Base-by-base conservation (phyloP, 2,329 filamentous ascomycete genomes). In the Clarireedia sp. region DNA sequence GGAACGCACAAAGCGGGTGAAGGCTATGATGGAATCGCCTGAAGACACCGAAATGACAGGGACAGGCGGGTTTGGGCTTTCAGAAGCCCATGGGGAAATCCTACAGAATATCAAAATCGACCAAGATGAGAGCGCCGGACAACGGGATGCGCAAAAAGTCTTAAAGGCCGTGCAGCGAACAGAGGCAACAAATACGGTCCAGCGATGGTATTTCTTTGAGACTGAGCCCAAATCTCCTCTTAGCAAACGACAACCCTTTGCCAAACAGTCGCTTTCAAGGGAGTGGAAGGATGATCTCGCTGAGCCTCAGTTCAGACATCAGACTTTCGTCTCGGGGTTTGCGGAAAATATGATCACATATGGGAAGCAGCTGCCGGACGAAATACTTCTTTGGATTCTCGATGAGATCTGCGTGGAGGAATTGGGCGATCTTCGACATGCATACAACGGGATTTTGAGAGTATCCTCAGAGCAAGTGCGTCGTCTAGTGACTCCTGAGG, bases 341-440 rank as follows among this genome's bases (percentile, higher is more conserved):
- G 75, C 83, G 1, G 76, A 80, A 54, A 76, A 80, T 45, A 72
- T 85, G 14, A 70, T 80, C 16, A 64, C 67, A 4, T 69, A 69
- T 55, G 72, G 72, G 40, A 67, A 69, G 12, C 60, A 66, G 3
- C 66, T 90, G 12, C 81, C 86, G 0, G 80, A 88, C 57, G 78
- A 85, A 54, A 65, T 90, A 1, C 76, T 89, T 49, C 63, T 77
- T 16, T 91, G 87, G 87, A 72, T 89, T 3, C 65, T 87, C 5
- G 71, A 79, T 49, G 78, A 84, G 70, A 71, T 84, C 21, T 80
- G 78, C 54, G 66, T 73, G 2, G 82, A 87, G 62, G 70, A 72
- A 41, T 77, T 78, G 33, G 71, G 75, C 43, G 74, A 80, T 45
- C 67, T 89, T 43, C 77, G 82, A 49, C 68, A 75, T 54, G 79